Evolutionary conservation across 73 alveolate species (phyloP).

Genomic region (Paramecium biaurelia): DNA sequence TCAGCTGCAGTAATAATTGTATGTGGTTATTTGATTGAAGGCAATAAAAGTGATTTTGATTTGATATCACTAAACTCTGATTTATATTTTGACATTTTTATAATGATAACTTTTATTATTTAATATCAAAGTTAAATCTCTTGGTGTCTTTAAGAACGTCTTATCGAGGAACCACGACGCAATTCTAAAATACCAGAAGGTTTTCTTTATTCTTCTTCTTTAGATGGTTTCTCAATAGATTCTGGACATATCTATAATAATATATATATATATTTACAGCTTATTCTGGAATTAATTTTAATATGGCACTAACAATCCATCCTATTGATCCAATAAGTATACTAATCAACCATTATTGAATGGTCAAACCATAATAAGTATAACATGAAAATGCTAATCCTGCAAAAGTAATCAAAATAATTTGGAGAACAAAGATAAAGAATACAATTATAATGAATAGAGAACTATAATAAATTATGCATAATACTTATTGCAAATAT

Average conservation of each 20-base stretch:
- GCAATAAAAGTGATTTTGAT: not conserved
- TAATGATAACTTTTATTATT: not conserved
- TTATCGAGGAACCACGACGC: slow-evolving; percentile 33
- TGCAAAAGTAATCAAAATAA: slow-evolving; percentile 54
- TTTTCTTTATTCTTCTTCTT: not conserved
- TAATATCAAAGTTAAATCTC: not conserved
- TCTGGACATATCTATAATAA: not conserved
- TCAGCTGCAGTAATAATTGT: not conserved
- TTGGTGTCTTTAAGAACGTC: not conserved
- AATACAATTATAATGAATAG: slow-evolving; percentile 23
- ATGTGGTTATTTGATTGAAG: not conserved
- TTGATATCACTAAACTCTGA: not conserved
- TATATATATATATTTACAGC: not conserved
- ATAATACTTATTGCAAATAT: not conserved
- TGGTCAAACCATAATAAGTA: slow-evolving; percentile 45
- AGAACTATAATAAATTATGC: not conserved
- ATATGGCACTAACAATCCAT: not conserved
- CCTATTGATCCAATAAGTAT: slow-evolving; percentile 38
- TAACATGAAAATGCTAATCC: slow-evolving; percentile 57
- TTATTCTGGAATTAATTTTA: slow-evolving; percentile 56
- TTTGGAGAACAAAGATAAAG: not conserved
- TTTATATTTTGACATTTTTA: not conserved
- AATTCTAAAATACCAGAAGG: slow-evolving; percentile 23
- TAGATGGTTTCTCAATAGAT: not conserved
- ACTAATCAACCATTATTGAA: slow-evolving; percentile 54